Evolutionary conservation across 2,329 filamentous ascomycete genomes (phyloP).

Genomic region (Penicillium paneum): DNA sequence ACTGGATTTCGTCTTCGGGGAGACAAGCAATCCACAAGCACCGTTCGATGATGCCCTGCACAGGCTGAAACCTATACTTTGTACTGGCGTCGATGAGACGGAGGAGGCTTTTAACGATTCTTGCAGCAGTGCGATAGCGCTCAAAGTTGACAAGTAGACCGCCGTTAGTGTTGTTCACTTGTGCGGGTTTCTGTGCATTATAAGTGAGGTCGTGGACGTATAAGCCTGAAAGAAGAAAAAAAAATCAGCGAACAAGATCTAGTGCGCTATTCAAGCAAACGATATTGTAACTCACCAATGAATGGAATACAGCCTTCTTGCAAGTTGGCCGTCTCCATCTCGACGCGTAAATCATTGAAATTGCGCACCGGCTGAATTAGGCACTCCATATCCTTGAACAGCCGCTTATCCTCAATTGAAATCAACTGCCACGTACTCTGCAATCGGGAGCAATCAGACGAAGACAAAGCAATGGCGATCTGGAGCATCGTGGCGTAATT

Average conservation of each 20-base stretch:
- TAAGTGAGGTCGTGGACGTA: slow-evolving; percentile 66
- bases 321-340: slow-evolving; percentile 60
- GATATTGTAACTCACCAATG: slow-evolving; percentile 48
- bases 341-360: slow-evolving; percentile 59
- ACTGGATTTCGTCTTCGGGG: slow-evolving; percentile 55
- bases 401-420: slow-evolving; percentile 51
- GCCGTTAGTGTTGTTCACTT: slow-evolving; percentile 47
- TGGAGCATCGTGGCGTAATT: slow-evolving; percentile 68
- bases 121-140: slow-evolving; percentile 62
- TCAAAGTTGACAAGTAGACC: slow-evolving; percentile 66
- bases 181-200: slow-evolving; percentile 63
- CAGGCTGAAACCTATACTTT: slow-evolving; percentile 57
- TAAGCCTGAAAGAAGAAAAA: slow-evolving; percentile 42
- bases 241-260: background rate
- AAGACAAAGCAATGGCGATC: slow-evolving; percentile 60
- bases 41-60: slow-evolving; percentile 57
- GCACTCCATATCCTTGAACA: slow-evolving; percentile 57
- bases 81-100: slow-evolving; percentile 62
- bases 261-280: background rate
- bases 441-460: slow-evolving; percentile 57
- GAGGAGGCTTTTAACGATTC: slow-evolving; percentile 62
- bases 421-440: slow-evolving; percentile 59
- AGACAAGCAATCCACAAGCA: slow-evolving; percentile 64
- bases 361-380: slow-evolving; percentile 62
- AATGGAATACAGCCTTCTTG: slow-evolving; percentile 65